Evolutionary conservation across 1,284 basidiomycete genomes (phyloP), one percentile per base, ranked within the genome.

Genomic region (Pseudozyma sp.): DNA sequence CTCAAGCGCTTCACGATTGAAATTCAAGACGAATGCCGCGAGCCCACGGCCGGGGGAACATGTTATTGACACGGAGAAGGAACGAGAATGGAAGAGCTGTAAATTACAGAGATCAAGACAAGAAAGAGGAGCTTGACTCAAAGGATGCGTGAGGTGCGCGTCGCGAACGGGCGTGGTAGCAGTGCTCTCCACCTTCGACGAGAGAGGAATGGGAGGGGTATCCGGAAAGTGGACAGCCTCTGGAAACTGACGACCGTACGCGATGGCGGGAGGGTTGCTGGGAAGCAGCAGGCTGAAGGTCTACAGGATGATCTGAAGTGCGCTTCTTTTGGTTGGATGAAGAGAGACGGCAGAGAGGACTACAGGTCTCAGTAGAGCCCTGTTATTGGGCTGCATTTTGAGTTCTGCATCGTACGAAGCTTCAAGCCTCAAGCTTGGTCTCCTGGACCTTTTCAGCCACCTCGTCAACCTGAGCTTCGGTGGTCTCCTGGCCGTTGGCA

Each of bases 371-470:
- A 31, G 13, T 17, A 19, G n/a, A 35, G 4, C 24, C 24, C 24
- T 24, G 24, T 24, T 4, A 24, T 24, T 24, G 24, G 24, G 24
- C 24, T 24, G 24, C 2, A 24, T 24, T 24, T 47, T 16, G 31
- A 47, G 16, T 42, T 42, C 7, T n/a, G 24, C 39, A 14, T 19
- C 24, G 0, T 24, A 4, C 43, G 46, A 40, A 19, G 34, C 51
- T 34, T 62, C 43, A 74, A 43, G 70, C 62, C 13, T 74, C 62
- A 31, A 74, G 43, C 57, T 74, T 69, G 66, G 58, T 48, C 60
- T 68, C 58, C 14, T 68, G 57, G 16, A 74, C 57, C 53, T 66
- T 69, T n/a, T 65, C 55, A 24, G 70, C 62, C 39, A 74, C 61
- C 42, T 68, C 51, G 66, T 74, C 66, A n/a, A 60, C 70, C 47